phyloP scores from a whole-genome alignment of 768 basidiomycete species.

The Boletus sp. region DNA sequence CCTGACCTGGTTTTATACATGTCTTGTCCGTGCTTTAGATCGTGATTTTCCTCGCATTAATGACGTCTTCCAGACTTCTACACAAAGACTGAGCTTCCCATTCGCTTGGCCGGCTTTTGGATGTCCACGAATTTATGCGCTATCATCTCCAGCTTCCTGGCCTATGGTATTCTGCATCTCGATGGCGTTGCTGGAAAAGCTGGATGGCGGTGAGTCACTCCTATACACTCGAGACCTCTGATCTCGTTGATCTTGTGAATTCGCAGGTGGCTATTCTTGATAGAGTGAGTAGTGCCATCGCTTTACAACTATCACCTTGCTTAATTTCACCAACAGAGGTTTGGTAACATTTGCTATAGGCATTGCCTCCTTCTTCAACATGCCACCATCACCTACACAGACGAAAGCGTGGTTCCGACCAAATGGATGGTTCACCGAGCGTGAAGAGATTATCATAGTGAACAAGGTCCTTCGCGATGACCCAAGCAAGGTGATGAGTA shows the following conservation, averaged over 20 bases:
- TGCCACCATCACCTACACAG: no score
- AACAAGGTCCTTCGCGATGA: slow-evolving; percentile 63
- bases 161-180: no score
- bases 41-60: background rate
- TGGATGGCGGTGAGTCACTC: no score
- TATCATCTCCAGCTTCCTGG: slow-evolving; percentile 53
- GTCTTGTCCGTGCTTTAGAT: slow-evolving; percentile 41
- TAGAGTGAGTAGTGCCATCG: slow-evolving; percentile 30
- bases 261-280: slow-evolving; percentile 18
- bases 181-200: no score
- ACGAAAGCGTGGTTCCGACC: no score
- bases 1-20: slow-evolving; percentile 62
- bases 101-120: slow-evolving; percentile 53
- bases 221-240: slow-evolving; percentile 19
- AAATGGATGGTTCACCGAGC: slow-evolving; percentile 62
- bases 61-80: slow-evolving; percentile 40
- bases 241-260: background rate
- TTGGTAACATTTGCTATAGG: slow-evolving; percentile 54
- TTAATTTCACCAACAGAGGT: background rate
- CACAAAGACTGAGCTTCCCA: slow-evolving; percentile 44
- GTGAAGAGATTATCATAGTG: slow-evolving; percentile 61
- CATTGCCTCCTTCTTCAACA: slow-evolving; percentile 39
- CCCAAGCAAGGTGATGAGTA: slow-evolving; percentile 46
- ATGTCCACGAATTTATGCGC: slow-evolving; percentile 53
- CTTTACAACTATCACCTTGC: background rate